Evolutionary conservation across 2,329 filamentous ascomycete genomes (phyloP), one percentile per base, ranked within the genome.

Genomic region (Pseudogymnoascus pannorum): DNA sequence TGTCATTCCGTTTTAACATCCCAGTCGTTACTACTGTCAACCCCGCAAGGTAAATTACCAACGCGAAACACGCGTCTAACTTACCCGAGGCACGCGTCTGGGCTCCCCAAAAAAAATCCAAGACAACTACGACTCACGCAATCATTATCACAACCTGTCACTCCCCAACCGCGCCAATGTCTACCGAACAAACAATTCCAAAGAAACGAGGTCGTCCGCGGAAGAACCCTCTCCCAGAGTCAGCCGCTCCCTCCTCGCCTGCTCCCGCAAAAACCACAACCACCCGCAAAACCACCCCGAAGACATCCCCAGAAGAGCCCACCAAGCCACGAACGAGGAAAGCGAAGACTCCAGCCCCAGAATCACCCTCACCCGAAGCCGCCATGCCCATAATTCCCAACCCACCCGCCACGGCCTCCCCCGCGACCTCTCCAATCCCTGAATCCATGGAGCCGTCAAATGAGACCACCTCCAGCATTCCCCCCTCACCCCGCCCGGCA

Each of bases 21-120:
- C 44, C 24, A 29, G 24, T 51, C 22, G 44, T 51, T 29, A 16
- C 24, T 29, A 7, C n/a, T n/a, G 12, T 51, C n/a, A 29, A 51
- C 44, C 44, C 24, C 24, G 44, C 44, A 51, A 51, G 44, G 44
- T 51, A 51, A 51, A 51, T 51, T 51, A 51, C 24, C 24, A 51
- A 51, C 44, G 44, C 44, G 44, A 51, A 51, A 51, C 29, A 51
- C 44, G 44, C 44, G 44, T 29, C 24, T 29, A 51, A 51, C 44
- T 24, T 24, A 51, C 44, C 44, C 24, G 14, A 29, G 44, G 44
- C 24, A 51, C 44, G 44, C 44, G 44, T 51, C n/a, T 29, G 29
- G 29, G 16, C 44, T 29, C n/a, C 38, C 38, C 40, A 22, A 29
- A 51, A 44, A 48, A 29, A 51, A 29, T 51, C 44, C 24, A 51